Conservation (phyloP, 805 yeast genomes). For the Blastobotrys chiropterorum region DNA sequence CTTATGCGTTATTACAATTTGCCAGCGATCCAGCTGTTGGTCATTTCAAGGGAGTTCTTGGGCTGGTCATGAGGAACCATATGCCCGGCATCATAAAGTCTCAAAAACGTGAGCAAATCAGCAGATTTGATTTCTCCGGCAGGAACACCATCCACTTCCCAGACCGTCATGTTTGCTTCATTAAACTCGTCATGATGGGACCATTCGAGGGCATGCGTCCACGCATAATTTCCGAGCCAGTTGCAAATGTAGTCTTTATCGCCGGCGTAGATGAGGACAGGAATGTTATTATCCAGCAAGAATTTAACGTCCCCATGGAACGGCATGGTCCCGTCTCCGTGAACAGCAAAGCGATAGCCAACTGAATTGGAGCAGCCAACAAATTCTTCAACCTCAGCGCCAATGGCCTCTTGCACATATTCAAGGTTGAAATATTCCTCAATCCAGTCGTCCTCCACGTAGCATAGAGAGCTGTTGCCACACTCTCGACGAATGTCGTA, state of each 20-base stretch:
- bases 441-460: slow-evolving; percentile 63
- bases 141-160: slow-evolving; percentile 36
- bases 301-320: slow-evolving; percentile 65
- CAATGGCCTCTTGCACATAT: slow-evolving; percentile 68
- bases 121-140: slow-evolving; percentile 63
- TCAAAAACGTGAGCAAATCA: slow-evolving; percentile 66
- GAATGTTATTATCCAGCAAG: slow-evolving; percentile 57
- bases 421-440: slow-evolving; percentile 70
- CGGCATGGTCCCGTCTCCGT: slow-evolving; percentile 85
- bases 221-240: slow-evolving; percentile 81
- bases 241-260: slow-evolving; percentile 85
- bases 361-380: slow-evolving; percentile 73
- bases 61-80: slow-evolving; percentile 90
- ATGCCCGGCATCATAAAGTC: slow-evolving; percentile 84
- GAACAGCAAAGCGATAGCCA: slow-evolving; percentile 38
- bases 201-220: slow-evolving; percentile 67
- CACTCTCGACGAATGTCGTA: slow-evolving; percentile 79
- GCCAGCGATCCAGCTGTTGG: slow-evolving; percentile 60
- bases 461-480: slow-evolving; percentile 47
- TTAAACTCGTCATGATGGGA: slow-evolving; percentile 43
- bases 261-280: slow-evolving; percentile 79
- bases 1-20: neutral
- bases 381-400: slow-evolving; percentile 76
- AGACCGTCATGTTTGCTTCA: slow-evolving; percentile 26
- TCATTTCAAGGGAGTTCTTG: slow-evolving; percentile 63